Evolutionary conservation across 1,284 basidiomycete species (phyloP).

Genomic region (Caloboletus firmus): DNA sequence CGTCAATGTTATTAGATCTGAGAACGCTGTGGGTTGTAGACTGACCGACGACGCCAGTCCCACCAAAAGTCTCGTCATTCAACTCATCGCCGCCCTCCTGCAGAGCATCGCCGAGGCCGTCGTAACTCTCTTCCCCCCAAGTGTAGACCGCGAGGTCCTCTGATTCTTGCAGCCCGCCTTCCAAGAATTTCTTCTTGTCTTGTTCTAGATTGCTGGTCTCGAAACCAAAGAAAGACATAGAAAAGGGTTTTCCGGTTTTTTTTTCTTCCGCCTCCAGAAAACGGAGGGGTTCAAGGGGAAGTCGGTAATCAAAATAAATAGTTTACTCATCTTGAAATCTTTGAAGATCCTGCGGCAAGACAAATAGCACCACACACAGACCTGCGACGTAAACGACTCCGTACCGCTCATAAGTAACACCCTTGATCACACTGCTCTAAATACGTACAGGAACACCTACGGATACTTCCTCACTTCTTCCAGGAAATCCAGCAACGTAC

Average conservation of each 20-base stretch:
- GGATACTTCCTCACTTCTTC: slow-evolving; percentile 58
- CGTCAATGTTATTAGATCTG: slow-evolving; percentile 22
- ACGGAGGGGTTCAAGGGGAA: slow-evolving; percentile 11
- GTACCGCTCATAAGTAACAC: too few relatives aligned
- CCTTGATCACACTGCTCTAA: not conserved
- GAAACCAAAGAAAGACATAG: slow-evolving; percentile 82
- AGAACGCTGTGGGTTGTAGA: slow-evolving; percentile 50
- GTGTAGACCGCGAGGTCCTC: slow-evolving; percentile 85
- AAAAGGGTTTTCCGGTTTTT: slow-evolving; percentile 17
- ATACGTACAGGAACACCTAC: slow-evolving; percentile 11
- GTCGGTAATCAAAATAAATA: slow-evolving; percentile 15
- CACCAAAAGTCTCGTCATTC: slow-evolving; percentile 96
- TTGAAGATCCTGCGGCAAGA: slow-evolving; percentile 4
- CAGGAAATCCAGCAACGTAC: slow-evolving; percentile 84
- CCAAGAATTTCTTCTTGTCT: slow-evolving; percentile 56
- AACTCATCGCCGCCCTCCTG: slow-evolving; percentile 88
- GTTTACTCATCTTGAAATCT: slow-evolving; percentile 8
- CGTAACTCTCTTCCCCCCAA: slow-evolving; percentile 88
- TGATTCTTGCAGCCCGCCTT: slow-evolving; percentile 52
- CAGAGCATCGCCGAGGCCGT: slow-evolving; percentile 85
- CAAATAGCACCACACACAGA: slow-evolving; percentile 27
- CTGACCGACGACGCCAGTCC: slow-evolving; percentile 65
- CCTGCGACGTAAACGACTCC: too few relatives aligned
- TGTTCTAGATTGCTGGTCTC: slow-evolving; percentile 64
- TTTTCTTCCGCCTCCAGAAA: slow-evolving; percentile 20